phyloP scores from a whole-genome alignment of 202 grass and related monocot species.

The Schoenoplectus triqueter region DNA sequence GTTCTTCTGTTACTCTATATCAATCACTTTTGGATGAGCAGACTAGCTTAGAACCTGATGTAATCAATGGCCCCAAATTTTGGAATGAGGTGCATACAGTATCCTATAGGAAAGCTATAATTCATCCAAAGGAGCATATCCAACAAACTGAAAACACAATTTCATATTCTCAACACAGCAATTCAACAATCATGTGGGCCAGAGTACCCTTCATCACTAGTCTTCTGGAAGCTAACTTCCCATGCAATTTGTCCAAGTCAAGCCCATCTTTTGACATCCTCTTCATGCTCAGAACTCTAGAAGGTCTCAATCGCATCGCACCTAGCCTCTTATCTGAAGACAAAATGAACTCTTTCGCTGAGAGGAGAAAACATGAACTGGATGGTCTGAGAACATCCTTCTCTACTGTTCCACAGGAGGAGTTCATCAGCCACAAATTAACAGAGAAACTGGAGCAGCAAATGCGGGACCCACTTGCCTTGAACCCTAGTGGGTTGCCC shows the following conservation, averaged over 20 bases:
- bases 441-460: constrained; percentile 98
- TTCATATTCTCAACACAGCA: constrained; percentile 20
- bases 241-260: constrained; percentile 57
- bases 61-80: constrained; percentile 80
- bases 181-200: constrained; percentile 46
- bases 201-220: constrained; percentile 63
- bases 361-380: constrained; percentile 51
- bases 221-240: constrained; percentile 56
- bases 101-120: constrained; percentile 64
- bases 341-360: constrained; percentile 60
- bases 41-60: constrained; percentile 70
- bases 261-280: constrained; percentile 63
- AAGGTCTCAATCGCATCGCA: constrained; percentile 68
- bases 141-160: constrained; percentile 29
- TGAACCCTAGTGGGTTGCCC: constrained; percentile 66
- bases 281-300: constrained; percentile 73
- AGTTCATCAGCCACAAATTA: constrained; percentile 84
- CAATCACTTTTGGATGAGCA: constrained; percentile 85
- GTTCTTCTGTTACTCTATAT: constrained; percentile 73
- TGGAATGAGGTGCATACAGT: constrained; percentile 71
- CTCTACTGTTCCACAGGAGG: constrained; percentile 70
- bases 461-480: constrained; percentile 80
- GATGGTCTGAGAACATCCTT: constrained; percentile 60
- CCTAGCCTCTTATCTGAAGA: constrained; percentile 59
- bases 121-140: constrained; percentile 34